Percentiles rank a stretch among this genome's conserved stretches.
phyloP scores from a whole-genome alignment of 2,329 filamentous ascomycete species.

The Aspergillus fumigatus region DNA sequence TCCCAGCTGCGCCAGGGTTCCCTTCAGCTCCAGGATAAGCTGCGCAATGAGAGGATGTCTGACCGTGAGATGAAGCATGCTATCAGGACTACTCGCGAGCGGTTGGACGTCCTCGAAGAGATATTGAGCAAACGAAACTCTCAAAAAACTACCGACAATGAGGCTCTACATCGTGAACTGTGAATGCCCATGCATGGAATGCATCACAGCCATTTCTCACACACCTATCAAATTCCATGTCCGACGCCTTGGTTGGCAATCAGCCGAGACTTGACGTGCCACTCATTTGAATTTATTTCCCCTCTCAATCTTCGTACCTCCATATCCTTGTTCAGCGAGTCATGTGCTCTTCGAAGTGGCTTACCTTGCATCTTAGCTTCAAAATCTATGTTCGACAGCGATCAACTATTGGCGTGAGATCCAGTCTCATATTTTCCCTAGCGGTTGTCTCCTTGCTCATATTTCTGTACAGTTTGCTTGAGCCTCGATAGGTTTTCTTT shows the following conservation, averaged over 20 bases:
- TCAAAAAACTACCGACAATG: slow-evolving; percentile 13
- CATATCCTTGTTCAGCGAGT: background rate
- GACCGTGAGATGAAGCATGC: slow-evolving; percentile 73
- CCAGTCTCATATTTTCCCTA: background rate
- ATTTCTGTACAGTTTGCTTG: background rate
- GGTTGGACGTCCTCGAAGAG: slow-evolving; percentile 69
- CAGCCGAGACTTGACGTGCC: background rate
- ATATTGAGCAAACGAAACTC: slow-evolving; percentile 60
- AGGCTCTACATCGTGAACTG: slow-evolving; percentile 21
- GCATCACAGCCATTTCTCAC: background rate
- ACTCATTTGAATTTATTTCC: background rate
- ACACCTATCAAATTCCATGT: background rate
- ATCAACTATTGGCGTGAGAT: background rate
- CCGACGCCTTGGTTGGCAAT: background rate
- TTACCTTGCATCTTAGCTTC: background rate
- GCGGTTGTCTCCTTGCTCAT: slow-evolving; percentile 3
- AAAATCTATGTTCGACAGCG: background rate
- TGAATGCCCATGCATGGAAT: slow-evolving; percentile 3
- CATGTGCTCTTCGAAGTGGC: background rate
- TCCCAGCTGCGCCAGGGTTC: slow-evolving; percentile 42
- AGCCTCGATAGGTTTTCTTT: slow-evolving; percentile 2
- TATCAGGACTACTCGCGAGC: slow-evolving; percentile 81
- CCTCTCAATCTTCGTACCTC: background rate
- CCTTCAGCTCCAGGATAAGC: slow-evolving; percentile 41
- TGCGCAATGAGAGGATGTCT: slow-evolving; percentile 64